Base-by-base conservation (phyloP, 179 eudicot species). In the Silene vulgaris region DNA sequence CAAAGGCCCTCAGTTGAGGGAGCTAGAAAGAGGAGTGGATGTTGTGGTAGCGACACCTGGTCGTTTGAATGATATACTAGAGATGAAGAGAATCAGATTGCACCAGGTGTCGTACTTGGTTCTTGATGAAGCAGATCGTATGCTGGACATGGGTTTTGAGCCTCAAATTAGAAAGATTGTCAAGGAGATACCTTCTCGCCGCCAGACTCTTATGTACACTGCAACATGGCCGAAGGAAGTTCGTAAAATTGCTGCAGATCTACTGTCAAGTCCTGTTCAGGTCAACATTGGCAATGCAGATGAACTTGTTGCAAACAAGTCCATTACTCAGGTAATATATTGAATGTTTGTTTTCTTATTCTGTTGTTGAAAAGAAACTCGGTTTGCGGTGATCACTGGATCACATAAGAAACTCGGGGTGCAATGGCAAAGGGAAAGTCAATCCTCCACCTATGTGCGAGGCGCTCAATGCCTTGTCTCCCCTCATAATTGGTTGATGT, bases 71-170 rank as follows among this genome's bases (percentile, higher is more conserved):
- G 99, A 96, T 83, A 88, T 96, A 63, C 79, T 96, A 73, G 97
- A 96, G 82, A 86, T 83, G 88, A 88, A 78, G 84, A 86, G 88
- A 80, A 72, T 96, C 37, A 91, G 88, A 79, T 90, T 96, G 62
- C 86, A 84, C 80, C 99, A 96, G 84, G 86, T 96, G 45, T 86
- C 99, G 48, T 93, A 90, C 74, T 84, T 96, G 90, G 99, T 96
- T 66, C 85, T 96, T 74, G 99, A 96, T 78, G 99, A 96, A 83
- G 99, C 99, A 14, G 99, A 96, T 77, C 93, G 99, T 71, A 96
- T 96, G 99, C 88, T 96, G 76, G 99, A 96, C 82, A 96, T 96
- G 99, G 99, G 99, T 3, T 96, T 96, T 79, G 99, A 96, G 84
- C 99, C 99, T 23, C 99, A 96, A 78, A 93, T 96, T 65, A 86